phyloP scores from a whole-genome alignment of 768 basidiomycete genomes.

The Lactarius sp. region DNA sequence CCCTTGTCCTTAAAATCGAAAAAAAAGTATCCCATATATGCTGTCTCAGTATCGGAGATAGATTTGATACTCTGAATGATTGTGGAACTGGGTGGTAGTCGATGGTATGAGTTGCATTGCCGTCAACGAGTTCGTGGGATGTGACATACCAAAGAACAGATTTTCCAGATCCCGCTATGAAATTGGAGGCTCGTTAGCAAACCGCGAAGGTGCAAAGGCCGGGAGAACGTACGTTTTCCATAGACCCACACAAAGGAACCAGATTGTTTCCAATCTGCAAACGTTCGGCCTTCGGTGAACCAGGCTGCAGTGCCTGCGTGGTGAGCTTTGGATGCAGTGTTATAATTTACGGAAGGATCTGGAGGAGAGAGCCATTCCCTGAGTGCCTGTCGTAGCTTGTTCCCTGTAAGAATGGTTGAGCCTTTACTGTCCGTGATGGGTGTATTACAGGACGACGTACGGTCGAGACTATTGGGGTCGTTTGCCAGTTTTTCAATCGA shows the following conservation, averaged over 20 bases:
- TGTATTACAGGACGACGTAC: too few species aligned
- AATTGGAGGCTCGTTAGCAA: background rate
- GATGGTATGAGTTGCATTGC: background rate
- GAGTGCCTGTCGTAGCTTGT: background rate
- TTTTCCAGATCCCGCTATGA: constrained; percentile 11
- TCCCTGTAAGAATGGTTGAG: background rate
- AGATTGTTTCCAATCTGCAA: background rate
- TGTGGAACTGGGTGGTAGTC: background rate
- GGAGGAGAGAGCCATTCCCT: constrained; percentile 1
- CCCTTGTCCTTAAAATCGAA: background rate
- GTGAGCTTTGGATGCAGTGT: background rate
- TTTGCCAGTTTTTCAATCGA: background rate
- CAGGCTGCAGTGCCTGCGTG: background rate
- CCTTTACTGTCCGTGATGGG: background rate
- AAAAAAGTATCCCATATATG: background rate
- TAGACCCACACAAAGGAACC: background rate
- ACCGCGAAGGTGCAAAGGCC: background rate
- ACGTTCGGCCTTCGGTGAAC: background rate
- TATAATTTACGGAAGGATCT: background rate
- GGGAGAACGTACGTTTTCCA: background rate
- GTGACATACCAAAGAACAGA: background rate
- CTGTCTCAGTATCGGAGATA: background rate
- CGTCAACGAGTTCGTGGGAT: rapidly evolving
- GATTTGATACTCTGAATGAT: background rate
- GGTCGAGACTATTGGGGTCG: background rate